Conservation (phyloP, 208 protist species). For the Leishmania tarentolae region DNA sequence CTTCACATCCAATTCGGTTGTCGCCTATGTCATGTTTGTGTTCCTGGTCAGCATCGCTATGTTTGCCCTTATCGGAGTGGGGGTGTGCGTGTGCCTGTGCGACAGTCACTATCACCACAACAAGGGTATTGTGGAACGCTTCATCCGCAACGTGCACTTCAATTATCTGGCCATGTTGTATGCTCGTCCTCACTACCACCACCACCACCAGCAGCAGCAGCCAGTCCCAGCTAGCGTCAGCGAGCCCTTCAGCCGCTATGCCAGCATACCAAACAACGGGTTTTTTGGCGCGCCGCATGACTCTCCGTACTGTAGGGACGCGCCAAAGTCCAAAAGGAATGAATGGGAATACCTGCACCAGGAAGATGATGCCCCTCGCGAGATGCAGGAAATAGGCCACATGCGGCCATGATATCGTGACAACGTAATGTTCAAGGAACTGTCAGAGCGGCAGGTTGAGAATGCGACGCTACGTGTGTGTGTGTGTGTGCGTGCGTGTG, state of each 20-base stretch:
- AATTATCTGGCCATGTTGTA: background rate
- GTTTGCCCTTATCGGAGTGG: constrained; percentile 7
- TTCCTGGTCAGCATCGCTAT: constrained; percentile 12
- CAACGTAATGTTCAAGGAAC: background rate
- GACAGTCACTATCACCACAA: constrained; percentile 15
- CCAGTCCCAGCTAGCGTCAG: background rate
- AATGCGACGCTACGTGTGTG: background rate
- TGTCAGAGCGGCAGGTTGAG: background rate
- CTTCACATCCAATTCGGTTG: constrained; percentile 8
- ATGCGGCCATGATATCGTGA: background rate
- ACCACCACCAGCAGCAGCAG: constrained; percentile 5
- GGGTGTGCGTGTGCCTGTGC: constrained; percentile 18
- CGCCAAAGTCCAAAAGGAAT: background rate
- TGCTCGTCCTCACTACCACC: background rate
- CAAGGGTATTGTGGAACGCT: constrained; percentile 25
- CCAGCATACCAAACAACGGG: background rate
- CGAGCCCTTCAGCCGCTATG: constrained; percentile 13
- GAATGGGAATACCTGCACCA: background rate
- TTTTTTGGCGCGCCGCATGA: background rate
- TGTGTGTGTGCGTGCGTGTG: background rate
- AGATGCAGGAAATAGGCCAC: constrained; percentile 23
- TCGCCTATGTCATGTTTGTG: constrained; percentile 23
- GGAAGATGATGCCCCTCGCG: constrained; percentile 4
- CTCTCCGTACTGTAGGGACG: background rate
- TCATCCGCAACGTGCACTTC: constrained; percentile 14